A percentile compares a stretch with the other conserved stretches of the same genome.
phyloP scores from a whole-genome alignment of 2,329 filamentous ascomycete genomes.

The Bipolaris cookei region DNA sequence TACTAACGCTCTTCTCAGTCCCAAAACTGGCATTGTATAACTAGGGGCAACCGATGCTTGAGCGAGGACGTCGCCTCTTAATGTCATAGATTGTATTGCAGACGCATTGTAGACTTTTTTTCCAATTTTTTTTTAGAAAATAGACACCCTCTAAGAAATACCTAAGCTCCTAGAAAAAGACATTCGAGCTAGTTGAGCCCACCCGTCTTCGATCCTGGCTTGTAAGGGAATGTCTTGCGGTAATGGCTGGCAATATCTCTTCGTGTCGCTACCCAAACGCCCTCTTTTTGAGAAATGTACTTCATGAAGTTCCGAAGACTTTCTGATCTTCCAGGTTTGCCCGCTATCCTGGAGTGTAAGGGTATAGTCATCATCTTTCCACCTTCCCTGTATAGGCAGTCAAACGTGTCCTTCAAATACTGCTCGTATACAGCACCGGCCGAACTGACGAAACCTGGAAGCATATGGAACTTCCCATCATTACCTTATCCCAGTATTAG shows the following conservation, averaged over 20 bases:
- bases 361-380: conserved; percentile 63
- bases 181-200: background rate
- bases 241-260: conserved; percentile 61
- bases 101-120: background rate
- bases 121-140: background rate
- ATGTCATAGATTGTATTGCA: background rate
- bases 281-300: conserved; percentile 59
- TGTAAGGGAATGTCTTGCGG: conserved; percentile 56
- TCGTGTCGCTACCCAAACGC: conserved; percentile 62
- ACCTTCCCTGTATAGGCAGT: conserved; percentile 61
- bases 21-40: no score
- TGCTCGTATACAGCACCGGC: conserved; percentile 50
- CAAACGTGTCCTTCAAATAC: conserved; percentile 60
- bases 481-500: conserved; percentile 48
- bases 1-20: no score
- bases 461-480: conserved; percentile 50
- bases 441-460: conserved; percentile 51
- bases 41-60: no score
- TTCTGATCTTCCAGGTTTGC: conserved; percentile 59
- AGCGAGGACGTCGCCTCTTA: no score
- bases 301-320: conserved; percentile 61
- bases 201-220: conserved; percentile 23
- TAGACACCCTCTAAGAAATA: background rate
- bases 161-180: conserved; percentile 18
- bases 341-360: conserved; percentile 60